Percentiles rank a stretch among this genome's conserved stretches.
Conservation (phyloP, 331 rosid species). For the Quercus lobata region DNA sequence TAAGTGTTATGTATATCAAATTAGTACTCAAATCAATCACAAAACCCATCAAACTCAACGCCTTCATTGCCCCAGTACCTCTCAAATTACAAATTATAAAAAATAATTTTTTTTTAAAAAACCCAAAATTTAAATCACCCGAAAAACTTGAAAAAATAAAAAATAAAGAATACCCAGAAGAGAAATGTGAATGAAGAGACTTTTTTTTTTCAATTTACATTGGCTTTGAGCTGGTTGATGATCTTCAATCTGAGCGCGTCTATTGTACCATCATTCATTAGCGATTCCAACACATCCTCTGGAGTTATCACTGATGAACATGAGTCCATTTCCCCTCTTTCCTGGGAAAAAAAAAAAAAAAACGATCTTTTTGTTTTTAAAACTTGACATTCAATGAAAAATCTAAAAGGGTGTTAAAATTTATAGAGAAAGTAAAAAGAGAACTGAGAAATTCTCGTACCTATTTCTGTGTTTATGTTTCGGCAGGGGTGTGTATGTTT, state of each 20-base stretch:
- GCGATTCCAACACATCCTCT: conserved; percentile 80
- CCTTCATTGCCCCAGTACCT: neutral
- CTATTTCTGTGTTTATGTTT: too few relatives aligned
- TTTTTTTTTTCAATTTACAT: conserved; percentile 32
- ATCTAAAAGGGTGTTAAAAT: too few relatives aligned
- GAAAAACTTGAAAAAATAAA: neutral
- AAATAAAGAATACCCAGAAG: neutral
- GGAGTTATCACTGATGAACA: conserved; percentile 63
- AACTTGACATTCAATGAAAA: too few relatives aligned
- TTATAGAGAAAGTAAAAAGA: too few relatives aligned
- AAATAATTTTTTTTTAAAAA: neutral
- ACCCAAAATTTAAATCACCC: neutral
- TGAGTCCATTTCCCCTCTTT: conserved; percentile 5
- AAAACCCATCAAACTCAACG: neutral
- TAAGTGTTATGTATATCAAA: too few relatives aligned
- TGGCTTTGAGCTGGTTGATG: conserved; percentile 98
- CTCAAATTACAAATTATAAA: neutral
- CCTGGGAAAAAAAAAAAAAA: too few relatives aligned
- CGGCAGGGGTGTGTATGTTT: too few relatives aligned
- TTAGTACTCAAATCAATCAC: neutral
- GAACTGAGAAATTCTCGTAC: too few relatives aligned
- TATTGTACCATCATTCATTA: conserved; percentile 95
- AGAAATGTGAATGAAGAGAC: neutral
- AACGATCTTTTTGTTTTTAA: too few relatives aligned
- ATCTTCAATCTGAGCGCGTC: conserved; percentile 92